A percentile compares a stretch with the other conserved stretches of the same genome.
Conservation (phyloP, 192 early-diverging fungal genomes). For the Martensiomyces pterosporus region DNA sequence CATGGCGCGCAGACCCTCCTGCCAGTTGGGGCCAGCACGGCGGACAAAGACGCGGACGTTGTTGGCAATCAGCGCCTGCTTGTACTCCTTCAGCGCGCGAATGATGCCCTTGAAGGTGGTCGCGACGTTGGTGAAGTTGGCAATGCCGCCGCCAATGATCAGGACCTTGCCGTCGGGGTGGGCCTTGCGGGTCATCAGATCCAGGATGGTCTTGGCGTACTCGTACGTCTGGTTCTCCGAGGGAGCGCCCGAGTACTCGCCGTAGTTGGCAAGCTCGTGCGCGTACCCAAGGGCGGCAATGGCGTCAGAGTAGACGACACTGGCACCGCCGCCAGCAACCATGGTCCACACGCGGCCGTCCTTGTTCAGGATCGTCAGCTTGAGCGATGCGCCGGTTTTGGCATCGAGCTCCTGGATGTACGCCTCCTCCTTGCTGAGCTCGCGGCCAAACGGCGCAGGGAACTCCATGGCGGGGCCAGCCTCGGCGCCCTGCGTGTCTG, state of each 20-base stretch:
- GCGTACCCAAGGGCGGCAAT: conserved; percentile 96
- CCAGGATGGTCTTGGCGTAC: conserved; percentile 97
- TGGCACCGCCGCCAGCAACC: conserved; percentile 99
- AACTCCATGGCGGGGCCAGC: conserved; percentile 88
- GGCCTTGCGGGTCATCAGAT: conserved; percentile 89
- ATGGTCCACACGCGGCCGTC: conserved; percentile 98
- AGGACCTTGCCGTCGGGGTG: conserved; percentile 93
- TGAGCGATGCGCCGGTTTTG: conserved; percentile 98
- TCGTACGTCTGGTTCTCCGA: conserved; percentile 99
- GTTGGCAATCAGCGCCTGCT: conserved; percentile 79
- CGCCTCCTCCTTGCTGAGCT: conserved; percentile 93
- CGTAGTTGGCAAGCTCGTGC: conserved; percentile 96
- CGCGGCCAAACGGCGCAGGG: conserved; percentile 96
- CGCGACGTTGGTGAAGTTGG: conserved; percentile 99
- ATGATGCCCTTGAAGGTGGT: conserved; percentile 99
- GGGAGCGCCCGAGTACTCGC: conserved; percentile 99
- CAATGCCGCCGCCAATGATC: conserved; percentile 99
- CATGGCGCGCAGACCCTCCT: conserved; percentile 96
- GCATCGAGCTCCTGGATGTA: conserved; percentile 97
- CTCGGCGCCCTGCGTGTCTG: conserved; percentile 26
- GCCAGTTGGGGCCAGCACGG: conserved; percentile 98
- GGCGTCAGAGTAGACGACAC: conserved; percentile 96
- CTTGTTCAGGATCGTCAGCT: conserved; percentile 95
- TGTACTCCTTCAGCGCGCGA: conserved; percentile 88
- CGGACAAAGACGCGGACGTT: conserved; percentile 94